Conservation (phyloP, 768 basidiomycete genomes). For the Suillus lakei region DNA sequence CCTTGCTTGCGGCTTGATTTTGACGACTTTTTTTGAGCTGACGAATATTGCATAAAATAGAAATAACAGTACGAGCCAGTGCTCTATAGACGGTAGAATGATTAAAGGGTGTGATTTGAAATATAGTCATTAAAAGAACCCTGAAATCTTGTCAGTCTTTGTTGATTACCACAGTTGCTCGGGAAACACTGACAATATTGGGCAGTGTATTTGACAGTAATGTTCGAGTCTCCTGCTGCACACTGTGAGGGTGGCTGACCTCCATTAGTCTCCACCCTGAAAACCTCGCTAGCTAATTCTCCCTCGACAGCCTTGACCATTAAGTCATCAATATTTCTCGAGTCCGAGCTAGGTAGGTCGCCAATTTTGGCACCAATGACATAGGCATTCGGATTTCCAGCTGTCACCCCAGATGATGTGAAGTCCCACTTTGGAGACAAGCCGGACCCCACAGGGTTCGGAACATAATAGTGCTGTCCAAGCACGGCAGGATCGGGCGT, state of each 20-base stretch:
- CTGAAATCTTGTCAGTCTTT: background rate
- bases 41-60: background rate
- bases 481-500: conserved; percentile 30
- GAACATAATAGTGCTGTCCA: conserved; percentile 63
- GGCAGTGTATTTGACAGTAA: conserved; percentile 55
- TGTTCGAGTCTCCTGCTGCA: conserved; percentile 42
- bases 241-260: conserved; percentile 62
- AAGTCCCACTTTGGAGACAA: conserved; percentile 62
- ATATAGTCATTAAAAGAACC: background rate
- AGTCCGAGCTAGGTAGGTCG: conserved; percentile 46
- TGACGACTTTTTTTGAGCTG: background rate
- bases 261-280: conserved; percentile 54
- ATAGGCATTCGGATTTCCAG: conserved; percentile 49
- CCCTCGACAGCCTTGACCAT: conserved; percentile 52
- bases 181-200: conserved; percentile 51
- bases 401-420: conserved; percentile 43
- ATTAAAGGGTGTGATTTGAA: background rate
- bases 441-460: conserved; percentile 47
- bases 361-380: conserved; percentile 50
- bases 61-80: background rate
- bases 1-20: background rate
- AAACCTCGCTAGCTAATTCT: conserved; percentile 52
- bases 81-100: background rate
- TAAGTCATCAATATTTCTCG: conserved; percentile 60
- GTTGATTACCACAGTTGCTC: background rate